Conservation (phyloP, 2,329 filamentous ascomycete species). For the Fusarium illudens region DNA sequence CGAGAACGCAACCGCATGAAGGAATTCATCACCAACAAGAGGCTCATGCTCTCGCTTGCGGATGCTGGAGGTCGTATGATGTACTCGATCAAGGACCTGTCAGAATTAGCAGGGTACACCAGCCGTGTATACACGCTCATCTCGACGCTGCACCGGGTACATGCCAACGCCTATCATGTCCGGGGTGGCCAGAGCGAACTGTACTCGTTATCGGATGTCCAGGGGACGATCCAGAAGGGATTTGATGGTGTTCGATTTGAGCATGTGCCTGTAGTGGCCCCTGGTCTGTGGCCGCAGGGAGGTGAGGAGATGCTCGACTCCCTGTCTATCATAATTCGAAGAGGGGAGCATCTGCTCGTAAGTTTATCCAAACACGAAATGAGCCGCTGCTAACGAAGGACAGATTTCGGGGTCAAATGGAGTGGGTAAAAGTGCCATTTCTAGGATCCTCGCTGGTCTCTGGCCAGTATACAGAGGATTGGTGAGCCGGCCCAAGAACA, state of each 20-base stretch:
- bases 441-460: conserved; percentile 86
- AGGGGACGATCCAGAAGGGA: conserved; percentile 92
- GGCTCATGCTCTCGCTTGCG: conserved; percentile 95
- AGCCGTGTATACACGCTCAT: conserved; percentile 96
- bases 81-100: conserved; percentile 99
- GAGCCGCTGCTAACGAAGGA: conserved; percentile 21
- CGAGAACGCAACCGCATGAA: conserved; percentile 91
- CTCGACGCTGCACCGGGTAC: conserved; percentile 90
- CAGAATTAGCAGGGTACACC: conserved; percentile 94
- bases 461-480: conserved; percentile 97
- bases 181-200: conserved; percentile 75
- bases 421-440: conserved; percentile 89
- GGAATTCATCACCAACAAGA: conserved; percentile 98
- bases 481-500: conserved; percentile 82
- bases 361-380: conserved; percentile 32
- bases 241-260: conserved; percentile 95
- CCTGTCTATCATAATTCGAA: conserved; percentile 86
- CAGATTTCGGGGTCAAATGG: conserved; percentile 93
- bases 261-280: conserved; percentile 91
- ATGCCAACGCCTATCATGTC: conserved; percentile 86
- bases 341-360: conserved; percentile 87
- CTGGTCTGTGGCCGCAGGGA: conserved; percentile 84
- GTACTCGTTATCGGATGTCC: conserved; percentile 88
- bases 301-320: conserved; percentile 92
- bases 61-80: conserved; percentile 98